These are phyloP conservation scores for Plasmodium blacklocki DNA, from an alignment of 169 alveolate genomes.

Conservation along the genomic window DNA sequence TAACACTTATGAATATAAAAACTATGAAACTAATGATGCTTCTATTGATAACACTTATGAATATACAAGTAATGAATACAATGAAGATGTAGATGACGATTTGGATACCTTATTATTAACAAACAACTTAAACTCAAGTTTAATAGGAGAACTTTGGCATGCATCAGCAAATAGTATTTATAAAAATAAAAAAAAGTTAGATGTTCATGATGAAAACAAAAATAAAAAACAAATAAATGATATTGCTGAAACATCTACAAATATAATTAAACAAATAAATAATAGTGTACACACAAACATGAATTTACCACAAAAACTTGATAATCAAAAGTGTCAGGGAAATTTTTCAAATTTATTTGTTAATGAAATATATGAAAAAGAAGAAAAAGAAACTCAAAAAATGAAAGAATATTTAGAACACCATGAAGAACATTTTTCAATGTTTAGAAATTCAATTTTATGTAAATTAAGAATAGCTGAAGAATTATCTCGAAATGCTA, in stretches of 20 bases:
- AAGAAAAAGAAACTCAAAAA: constrained; percentile 50
- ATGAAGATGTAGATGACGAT: constrained; percentile 67
- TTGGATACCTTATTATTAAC: constrained; percentile 55
- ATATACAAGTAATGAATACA: background rate
- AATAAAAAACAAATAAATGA: background rate
- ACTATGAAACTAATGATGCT: background rate
- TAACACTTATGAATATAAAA: background rate
- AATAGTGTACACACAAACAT: background rate
- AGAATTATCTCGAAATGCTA: constrained; percentile 48
- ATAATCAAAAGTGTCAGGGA: background rate
- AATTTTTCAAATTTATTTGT: constrained; percentile 16
- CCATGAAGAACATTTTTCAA: constrained; percentile 42
- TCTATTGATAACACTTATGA: background rate
- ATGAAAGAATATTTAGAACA: constrained; percentile 68
- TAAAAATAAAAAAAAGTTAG: background rate
- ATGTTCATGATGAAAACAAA: background rate
- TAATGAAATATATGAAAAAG: constrained; percentile 56
- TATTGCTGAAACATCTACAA: background rate
- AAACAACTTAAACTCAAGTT: constrained; percentile 60
- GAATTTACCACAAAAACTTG: background rate
- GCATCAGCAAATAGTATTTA: constrained; percentile 72
- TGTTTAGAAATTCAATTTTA: constrained; percentile 47
- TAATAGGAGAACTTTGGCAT: constrained; percentile 73
- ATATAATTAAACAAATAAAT: background rate
- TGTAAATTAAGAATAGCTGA: constrained; percentile 71